Conservation (phyloP, 2,329 filamentous ascomycete genomes). For the Colletotrichum lupini region DNA sequence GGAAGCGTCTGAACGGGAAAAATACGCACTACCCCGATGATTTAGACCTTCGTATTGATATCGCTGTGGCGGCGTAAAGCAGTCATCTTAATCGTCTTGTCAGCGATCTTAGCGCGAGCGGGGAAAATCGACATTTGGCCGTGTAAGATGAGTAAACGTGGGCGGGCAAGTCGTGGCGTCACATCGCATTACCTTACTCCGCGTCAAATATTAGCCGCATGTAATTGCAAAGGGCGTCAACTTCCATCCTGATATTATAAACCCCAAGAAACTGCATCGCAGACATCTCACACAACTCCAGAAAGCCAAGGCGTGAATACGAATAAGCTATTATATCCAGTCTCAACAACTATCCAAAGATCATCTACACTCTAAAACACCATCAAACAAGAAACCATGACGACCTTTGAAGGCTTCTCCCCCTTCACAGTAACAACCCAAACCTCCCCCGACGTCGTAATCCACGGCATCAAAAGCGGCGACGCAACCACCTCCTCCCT, state of each 20-base stretch:
- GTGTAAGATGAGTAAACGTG: background rate
- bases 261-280: background rate
- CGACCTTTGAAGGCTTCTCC: slow-evolving; percentile 53
- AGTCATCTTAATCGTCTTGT: background rate
- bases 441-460: slow-evolving; percentile 50
- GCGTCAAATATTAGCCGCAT: background rate
- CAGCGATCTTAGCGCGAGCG: background rate
- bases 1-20: background rate
- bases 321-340: background rate
- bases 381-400: background rate
- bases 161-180: background rate
- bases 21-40: background rate
- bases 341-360: too few species aligned
- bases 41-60: background rate
- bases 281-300: background rate
- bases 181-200: background rate
- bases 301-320: background rate
- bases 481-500: slow-evolving; percentile 40
- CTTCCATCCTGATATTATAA: background rate
- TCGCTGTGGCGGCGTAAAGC: background rate
- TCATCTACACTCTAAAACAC: background rate
- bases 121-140: background rate
- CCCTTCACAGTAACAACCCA: slow-evolving; percentile 52
- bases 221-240: background rate
- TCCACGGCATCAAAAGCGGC: slow-evolving; percentile 54